Evolutionary conservation across 2,329 filamentous ascomycete genomes (phyloP), one percentile per base, ranked within the genome.

Genomic region (Phialophora chinensis): DNA sequence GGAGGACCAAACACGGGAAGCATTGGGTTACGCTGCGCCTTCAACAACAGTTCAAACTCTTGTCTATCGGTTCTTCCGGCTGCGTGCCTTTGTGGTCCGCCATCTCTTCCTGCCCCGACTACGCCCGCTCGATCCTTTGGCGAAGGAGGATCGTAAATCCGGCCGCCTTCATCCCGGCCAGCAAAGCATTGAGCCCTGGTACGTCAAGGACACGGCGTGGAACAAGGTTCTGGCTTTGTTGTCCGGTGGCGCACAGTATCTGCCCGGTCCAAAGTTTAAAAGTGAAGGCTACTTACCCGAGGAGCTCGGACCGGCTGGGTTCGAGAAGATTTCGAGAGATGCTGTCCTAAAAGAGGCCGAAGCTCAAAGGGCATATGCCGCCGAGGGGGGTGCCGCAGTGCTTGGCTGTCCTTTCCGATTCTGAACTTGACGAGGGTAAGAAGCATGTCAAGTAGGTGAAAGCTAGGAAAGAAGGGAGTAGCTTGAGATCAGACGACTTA

Each of bases 1-100:
- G 35, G 35, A 42, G 7, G 12, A 14, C 12, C 35, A 14, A 42
- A 42, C 35, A 5, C 35, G 35, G 12, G 35, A 42, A 17, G 35
- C 35, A 42, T 6, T 42, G 35, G 35, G 35, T 7, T 42, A 42
- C 35, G 35, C 3, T 17, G 35, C 35, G 14, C 35, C 35, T 17
- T 0, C 74, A 75, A 20, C 73, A 56, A 27, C 55, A 17, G 49
- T 62, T 4, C 27, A 62, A 27, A n/a, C 29, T n/a, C 23, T 62
- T 14, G 60, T 62, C 14, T 42, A 62, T 42, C 47, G 33, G 1
- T 42, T 50, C 50, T 62, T 62, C 60, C n/a, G 49, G 33, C 33
- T 62, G 11, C 60, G 60, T 27, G 60, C 60, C 27, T 62, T 62
- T 42, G 23, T 62, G 44, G 49, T 62, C 49, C 25, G 60, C 47